Percentiles rank a stretch among this genome's conserved stretches.
phyloP scores from a whole-genome alignment of 768 basidiomycete species.

The Tulasnella sp. region DNA sequence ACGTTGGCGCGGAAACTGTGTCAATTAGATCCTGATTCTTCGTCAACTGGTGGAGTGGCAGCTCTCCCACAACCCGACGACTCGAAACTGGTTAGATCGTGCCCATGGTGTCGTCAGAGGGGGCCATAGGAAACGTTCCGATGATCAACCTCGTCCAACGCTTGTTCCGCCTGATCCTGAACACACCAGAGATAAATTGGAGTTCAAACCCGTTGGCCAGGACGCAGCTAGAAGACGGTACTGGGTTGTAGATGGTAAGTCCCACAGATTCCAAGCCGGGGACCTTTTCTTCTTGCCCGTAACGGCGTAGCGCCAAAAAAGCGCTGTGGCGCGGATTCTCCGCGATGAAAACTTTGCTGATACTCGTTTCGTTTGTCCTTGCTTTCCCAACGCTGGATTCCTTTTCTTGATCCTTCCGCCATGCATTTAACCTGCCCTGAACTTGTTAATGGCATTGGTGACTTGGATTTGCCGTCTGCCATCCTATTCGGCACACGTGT shows the following conservation, averaged over 20 bases:
- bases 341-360: background rate
- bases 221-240: constrained; percentile 72
- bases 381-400: constrained; percentile 1
- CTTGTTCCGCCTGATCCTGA: constrained; percentile 55
- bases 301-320: constrained; percentile 48
- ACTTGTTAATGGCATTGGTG: background rate
- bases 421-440: background rate
- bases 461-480: constrained; percentile 37
- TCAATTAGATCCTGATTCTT: constrained; percentile 66
- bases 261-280: constrained; percentile 38
- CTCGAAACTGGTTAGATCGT: constrained; percentile 71
- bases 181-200: constrained; percentile 60
- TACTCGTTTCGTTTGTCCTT: constrained; percentile 13
- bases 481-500: constrained; percentile 37
- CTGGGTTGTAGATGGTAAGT: constrained; percentile 88
- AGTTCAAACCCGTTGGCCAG: constrained; percentile 69
- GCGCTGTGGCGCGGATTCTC: constrained; percentile 12
- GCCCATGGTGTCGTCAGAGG: constrained; percentile 82
- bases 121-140: constrained; percentile 78
- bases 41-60: constrained; percentile 84
- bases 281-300: constrained; percentile 33
- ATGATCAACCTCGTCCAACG: constrained; percentile 42
- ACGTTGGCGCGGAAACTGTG: background rate
- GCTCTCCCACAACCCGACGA: constrained; percentile 60
- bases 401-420: background rate